Percentiles rank a stretch among this genome's conserved stretches.
Conservation (phyloP, 495 filamentous ascomycete species). For the Penicillium dipodomyicola region DNA sequence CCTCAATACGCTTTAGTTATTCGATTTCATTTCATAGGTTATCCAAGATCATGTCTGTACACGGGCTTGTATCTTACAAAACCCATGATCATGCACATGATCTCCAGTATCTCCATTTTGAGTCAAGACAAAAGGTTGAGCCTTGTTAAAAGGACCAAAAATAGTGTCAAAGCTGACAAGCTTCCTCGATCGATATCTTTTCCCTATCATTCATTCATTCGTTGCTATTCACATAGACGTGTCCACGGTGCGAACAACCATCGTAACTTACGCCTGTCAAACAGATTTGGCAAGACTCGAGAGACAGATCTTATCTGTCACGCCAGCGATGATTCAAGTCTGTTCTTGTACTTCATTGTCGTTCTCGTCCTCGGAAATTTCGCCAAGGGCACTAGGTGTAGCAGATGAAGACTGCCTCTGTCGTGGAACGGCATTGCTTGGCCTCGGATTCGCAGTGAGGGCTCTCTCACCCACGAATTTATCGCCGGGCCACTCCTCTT, state of each 20-base stretch:
- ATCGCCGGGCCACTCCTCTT: slow-evolving; percentile 66
- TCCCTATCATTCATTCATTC: background rate
- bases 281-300: background rate
- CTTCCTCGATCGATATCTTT: background rate
- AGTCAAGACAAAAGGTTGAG: background rate
- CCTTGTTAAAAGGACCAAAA: background rate
- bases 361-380: background rate
- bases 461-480: slow-evolving; percentile 82
- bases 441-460: slow-evolving; percentile 36
- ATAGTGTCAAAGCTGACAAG: background rate
- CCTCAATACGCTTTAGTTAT: background rate
- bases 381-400: slow-evolving; percentile 9
- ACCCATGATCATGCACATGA: background rate
- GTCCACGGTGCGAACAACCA: no score
- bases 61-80: no score
- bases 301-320: background rate
- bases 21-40: background rate
- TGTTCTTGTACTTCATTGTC: background rate
- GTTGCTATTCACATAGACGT: background rate
- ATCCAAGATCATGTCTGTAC: background rate
- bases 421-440: slow-evolving; percentile 27
- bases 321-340: background rate
- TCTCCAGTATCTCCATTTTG: background rate
- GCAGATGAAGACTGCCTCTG: slow-evolving; percentile 13
- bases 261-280: no score